phyloP scores from a whole-genome alignment of 495 filamentous ascomycete species.

The Pseudoneurospora amorphoporcata region DNA sequence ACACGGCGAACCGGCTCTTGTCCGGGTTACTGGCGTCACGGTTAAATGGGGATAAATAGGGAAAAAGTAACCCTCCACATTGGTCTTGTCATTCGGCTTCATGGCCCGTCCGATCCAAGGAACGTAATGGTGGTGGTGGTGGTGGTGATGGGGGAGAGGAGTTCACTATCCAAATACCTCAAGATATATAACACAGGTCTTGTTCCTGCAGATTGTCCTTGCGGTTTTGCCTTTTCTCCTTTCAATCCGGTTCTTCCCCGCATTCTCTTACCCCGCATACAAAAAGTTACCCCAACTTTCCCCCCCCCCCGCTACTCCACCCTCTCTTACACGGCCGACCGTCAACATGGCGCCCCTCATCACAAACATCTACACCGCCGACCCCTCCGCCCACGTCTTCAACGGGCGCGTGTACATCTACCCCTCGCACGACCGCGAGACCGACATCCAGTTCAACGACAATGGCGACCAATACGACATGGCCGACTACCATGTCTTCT shows the following conservation, averaged over 20 bases:
- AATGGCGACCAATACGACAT: constrained; percentile 79
- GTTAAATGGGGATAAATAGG: constrained; percentile 42
- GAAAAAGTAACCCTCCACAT: constrained; percentile 8
- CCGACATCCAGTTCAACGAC: constrained; percentile 56
- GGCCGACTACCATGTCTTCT: constrained; percentile 60
- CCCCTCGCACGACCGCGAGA: constrained; percentile 55
- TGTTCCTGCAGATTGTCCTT: background rate
- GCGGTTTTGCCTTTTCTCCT: background rate
- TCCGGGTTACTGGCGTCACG: constrained; percentile 18
- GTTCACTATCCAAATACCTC: background rate
- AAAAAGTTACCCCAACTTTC: background rate
- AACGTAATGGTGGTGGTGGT: background rate
- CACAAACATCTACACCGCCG: constrained; percentile 59
- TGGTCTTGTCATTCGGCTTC: constrained; percentile 9
- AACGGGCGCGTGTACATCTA: constrained; percentile 53
- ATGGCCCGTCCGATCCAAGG: constrained; percentile 11
- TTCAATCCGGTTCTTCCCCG: background rate
- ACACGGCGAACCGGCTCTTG: background rate
- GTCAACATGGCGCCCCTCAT: constrained; percentile 41
- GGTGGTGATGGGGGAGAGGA: background rate
- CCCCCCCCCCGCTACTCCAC: background rate
- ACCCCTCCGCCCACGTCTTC: constrained; percentile 58
- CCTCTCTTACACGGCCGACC: constrained; percentile 2
- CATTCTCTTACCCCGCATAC: background rate
- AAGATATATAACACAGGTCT: background rate